Percentiles rank a stretch among this genome's conserved stretches.
Evolutionary conservation across 805 yeast genomes (phyloP).

Genomic region (Metschnikowia koreensis): DNA sequence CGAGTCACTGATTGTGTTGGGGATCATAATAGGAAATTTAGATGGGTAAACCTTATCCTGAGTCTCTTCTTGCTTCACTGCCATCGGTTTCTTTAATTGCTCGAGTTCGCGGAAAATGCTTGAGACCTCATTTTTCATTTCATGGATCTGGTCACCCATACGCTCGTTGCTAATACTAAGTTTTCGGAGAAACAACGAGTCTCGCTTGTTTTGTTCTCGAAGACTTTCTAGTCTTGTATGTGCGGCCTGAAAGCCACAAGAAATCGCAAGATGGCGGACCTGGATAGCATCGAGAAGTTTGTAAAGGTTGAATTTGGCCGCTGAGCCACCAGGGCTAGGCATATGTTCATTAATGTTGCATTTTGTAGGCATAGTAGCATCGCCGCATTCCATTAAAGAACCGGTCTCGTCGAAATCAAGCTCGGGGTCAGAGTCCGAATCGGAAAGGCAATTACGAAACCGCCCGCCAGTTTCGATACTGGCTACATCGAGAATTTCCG

Average conservation of each 20-base stretch:
- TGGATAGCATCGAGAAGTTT: conserved; percentile 13
- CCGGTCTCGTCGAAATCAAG: conserved; percentile 21
- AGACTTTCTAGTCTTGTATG: conserved; percentile 9
- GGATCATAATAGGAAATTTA: neutral
- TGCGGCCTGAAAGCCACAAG: conserved; percentile 7
- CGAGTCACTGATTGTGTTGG: neutral
- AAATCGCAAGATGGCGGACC: conserved; percentile 10
- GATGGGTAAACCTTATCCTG: no score
- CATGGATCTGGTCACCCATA: conserved; percentile 16
- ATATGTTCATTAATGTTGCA: no score
- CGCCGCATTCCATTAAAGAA: conserved; percentile 22
- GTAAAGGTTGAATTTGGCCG: conserved; percentile 10
- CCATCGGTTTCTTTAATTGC: conserved; percentile 2
- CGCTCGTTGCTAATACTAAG: conserved; percentile 14
- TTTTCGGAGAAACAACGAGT: conserved; percentile 14
- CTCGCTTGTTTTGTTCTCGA: conserved; percentile 14
- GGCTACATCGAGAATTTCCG: conserved; percentile 2
- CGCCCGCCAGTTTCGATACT: conserved; percentile 6
- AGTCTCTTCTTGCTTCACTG: neutral
- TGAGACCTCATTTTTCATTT: conserved; percentile 14
- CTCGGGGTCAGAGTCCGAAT: conserved; percentile 5
- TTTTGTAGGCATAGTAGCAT: neutral
- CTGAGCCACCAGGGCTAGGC: neutral
- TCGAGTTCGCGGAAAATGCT: conserved; percentile 8
- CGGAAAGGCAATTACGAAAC: neutral